These are phyloP conservation scores for Dispira simplex DNA, from an alignment of 192 early-diverging fungal genomes.

Conservation along the genomic window DNA sequence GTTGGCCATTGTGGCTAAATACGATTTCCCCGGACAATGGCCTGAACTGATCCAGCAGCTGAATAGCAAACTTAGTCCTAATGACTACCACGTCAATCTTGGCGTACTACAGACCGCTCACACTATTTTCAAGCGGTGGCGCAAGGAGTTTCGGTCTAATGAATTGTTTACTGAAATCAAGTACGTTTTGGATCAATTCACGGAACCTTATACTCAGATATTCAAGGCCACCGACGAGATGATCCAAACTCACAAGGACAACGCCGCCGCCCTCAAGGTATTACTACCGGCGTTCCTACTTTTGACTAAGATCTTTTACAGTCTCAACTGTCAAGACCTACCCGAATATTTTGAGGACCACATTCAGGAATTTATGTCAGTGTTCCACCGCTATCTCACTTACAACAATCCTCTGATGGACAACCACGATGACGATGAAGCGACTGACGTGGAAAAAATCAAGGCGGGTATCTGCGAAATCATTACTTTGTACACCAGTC, in stretches of 20 bases:
- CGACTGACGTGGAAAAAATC: constrained; percentile 60
- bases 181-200: constrained; percentile 75
- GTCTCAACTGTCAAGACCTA: constrained; percentile 90
- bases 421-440: constrained; percentile 65
- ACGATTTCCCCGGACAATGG: constrained; percentile 91
- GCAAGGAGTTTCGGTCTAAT: constrained; percentile 66
- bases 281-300: constrained; percentile 62
- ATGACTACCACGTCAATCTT: constrained; percentile 73
- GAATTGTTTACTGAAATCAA: constrained; percentile 81
- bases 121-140: constrained; percentile 90
- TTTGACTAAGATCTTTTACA: constrained; percentile 81
- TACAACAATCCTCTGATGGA: constrained; percentile 61
- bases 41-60: constrained; percentile 59
- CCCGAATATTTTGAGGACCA: constrained; percentile 96
- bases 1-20: constrained; percentile 81
- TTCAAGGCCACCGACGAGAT: constrained; percentile 70
- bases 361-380: constrained; percentile 58
- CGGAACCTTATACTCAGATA: constrained; percentile 61
- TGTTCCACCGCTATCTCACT: constrained; percentile 78
- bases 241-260: constrained; percentile 47
- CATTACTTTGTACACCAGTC: constrained; percentile 71
- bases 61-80: constrained; percentile 52
- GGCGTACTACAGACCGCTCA: constrained; percentile 90
- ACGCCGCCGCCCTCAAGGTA: constrained; percentile 44
- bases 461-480: constrained; percentile 92